A percentile compares a stretch with the other conserved stretches of the same genome.
Conservation (phyloP, 2,329 filamentous ascomycete genomes). For the Ascochyta fabae region DNA sequence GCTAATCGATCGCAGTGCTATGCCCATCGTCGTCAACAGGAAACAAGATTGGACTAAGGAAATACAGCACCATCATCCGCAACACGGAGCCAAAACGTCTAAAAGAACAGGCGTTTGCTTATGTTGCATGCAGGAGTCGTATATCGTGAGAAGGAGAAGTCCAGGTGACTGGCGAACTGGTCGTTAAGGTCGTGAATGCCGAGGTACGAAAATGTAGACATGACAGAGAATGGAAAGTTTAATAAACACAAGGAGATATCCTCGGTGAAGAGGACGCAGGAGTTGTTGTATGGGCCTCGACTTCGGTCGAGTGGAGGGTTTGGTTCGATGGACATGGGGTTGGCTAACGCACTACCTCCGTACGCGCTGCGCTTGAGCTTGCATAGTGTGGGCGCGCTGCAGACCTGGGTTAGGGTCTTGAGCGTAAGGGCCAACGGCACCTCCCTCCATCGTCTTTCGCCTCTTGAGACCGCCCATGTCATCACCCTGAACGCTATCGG, state of each 20-base stretch:
- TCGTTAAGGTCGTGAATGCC: constrained; percentile 49
- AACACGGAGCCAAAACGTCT: constrained; percentile 37
- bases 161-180: constrained; percentile 37
- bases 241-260: constrained; percentile 42
- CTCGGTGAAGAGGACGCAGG: constrained; percentile 22
- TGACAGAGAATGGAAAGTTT: constrained; percentile 41
- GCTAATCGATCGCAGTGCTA: constrained; percentile 9
- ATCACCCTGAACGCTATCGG: constrained; percentile 61
- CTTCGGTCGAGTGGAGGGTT: constrained; percentile 16
- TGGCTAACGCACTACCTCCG: constrained; percentile 12
- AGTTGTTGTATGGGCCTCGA: constrained; percentile 7
- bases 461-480: constrained; percentile 74
- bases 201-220: constrained; percentile 38
- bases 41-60: constrained; percentile 38
- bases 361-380: constrained; percentile 26
- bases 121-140: constrained; percentile 47
- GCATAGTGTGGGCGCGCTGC: constrained; percentile 42
- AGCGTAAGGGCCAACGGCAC: constrained; percentile 44
- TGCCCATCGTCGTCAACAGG: constrained; percentile 23
- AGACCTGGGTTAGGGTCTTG: constrained; percentile 41
- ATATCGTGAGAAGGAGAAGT: constrained; percentile 42
- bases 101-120: constrained; percentile 36
- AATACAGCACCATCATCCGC: constrained; percentile 46
- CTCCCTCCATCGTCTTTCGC: constrained; percentile 72
- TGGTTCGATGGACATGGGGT: too few species aligned